Base-by-base conservation (phyloP, 345 rosid genomes). In the Eucalyptus camaldulensis region DNA sequence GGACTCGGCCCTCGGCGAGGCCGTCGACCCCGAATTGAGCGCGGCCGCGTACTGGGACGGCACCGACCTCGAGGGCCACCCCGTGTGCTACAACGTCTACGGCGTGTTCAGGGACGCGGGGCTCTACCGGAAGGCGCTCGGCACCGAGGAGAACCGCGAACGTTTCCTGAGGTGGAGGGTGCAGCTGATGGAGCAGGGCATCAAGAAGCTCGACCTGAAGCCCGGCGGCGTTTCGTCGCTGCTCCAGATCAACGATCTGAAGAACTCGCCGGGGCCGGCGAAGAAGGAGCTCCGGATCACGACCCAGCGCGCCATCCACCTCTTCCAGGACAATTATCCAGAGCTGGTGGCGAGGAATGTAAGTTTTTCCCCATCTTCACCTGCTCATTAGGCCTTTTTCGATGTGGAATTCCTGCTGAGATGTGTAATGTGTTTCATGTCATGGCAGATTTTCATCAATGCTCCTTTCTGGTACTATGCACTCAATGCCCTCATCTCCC, bases 381-480 rank as follows among this genome's bases (percentile, higher is more conserved):
- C 47, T 40, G 85, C 29, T 40, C 47, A 76, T 40, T 40, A 22
- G 8, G 85, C 29, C 47, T 10, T 12, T 40, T 22, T 6, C 2
- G 1, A 29, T 27, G 7, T 67, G 80, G 85, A 88, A 44, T 69
- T 88, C 47, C 33, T 45, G 47, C 13, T 31, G 47, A 49, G 51
- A 25, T 60, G 44, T 85, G 40, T 49, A 25, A 7, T 60, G 44
- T 44, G 40, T 40, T 88, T 44, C 37, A 10, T 89, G 5, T 85
- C n/a, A 49, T 54, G 90, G 94, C 91, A 97, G 98, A 92, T 97
- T 60, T 93, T 97, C 92, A 94, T 96, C 37, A 96, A 97, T 89
- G 99, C 92, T n/a, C 99, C 99, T 12, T 97, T 95, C 93, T 96
- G 97, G 98, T 95, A 92, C 91, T 96, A 96, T 56, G 98, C 97